A percentile compares a stretch with the other conserved stretches of the same genome.
phyloP scores from a whole-genome alignment of 2,329 filamentous ascomycete species.

The Endocalyx cinctus region DNA sequence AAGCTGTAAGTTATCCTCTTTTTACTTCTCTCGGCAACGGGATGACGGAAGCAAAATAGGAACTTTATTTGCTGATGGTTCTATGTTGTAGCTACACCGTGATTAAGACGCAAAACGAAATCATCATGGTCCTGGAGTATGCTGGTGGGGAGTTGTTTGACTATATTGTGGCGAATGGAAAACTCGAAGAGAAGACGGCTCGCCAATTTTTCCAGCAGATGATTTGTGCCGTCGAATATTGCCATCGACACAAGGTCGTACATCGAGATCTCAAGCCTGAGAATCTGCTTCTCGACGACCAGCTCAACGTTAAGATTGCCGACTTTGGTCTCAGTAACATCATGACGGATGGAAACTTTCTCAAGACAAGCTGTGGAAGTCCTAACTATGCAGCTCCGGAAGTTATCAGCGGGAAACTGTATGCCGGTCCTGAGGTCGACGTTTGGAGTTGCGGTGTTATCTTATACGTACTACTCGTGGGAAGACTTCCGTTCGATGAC shows the following conservation, averaged over 20 bases:
- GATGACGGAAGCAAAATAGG: background rate
- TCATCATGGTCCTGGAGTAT: constrained; percentile 99
- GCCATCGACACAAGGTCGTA: constrained; percentile 97
- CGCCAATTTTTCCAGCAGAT: constrained; percentile 99
- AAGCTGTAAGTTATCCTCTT: constrained; percentile 68
- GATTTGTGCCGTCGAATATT: constrained; percentile 97
- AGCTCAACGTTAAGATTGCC: constrained; percentile 98
- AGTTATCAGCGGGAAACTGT: constrained; percentile 95
- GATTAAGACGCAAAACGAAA: constrained; percentile 89
- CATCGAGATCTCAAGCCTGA: constrained; percentile 97
- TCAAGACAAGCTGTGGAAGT: constrained; percentile 97
- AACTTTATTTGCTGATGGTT: constrained; percentile 19
- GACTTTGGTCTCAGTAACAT: constrained; percentile 99
- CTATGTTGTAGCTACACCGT: constrained; percentile 76
- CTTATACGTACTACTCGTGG: constrained; percentile 75
- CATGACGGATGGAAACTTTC: constrained; percentile 98
- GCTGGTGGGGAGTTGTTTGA: constrained; percentile 96
- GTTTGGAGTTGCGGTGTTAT: constrained; percentile 98
- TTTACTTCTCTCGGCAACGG: background rate
- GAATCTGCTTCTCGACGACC: constrained; percentile 89
- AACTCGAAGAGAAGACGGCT: constrained; percentile 87
- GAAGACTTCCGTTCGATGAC: constrained; percentile 90
- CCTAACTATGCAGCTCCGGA: constrained; percentile 98
- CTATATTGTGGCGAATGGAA: constrained; percentile 92
- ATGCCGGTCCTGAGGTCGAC: constrained; percentile 95